These are phyloP conservation scores for Turnera subulata DNA, from an alignment of 345 rosid genomes.

Conservation along the genomic window DNA sequence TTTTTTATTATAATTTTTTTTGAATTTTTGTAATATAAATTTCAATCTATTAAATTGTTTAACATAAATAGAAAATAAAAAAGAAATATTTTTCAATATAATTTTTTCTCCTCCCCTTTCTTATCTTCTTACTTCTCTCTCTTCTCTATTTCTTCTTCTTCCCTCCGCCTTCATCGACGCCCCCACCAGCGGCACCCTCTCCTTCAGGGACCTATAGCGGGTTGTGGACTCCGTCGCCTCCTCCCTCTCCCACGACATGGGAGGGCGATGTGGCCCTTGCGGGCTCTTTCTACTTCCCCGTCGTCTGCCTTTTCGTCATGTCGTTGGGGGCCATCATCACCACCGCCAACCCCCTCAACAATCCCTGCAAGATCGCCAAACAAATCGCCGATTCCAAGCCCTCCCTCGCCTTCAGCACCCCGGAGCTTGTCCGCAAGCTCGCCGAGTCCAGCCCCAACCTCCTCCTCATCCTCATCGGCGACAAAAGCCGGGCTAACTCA, in stretches of 20 bases:
- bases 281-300: slow-evolving; percentile 75
- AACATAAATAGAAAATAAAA: too few species aligned
- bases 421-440: slow-evolving; percentile 57
- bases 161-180: slow-evolving; percentile 91
- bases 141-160: too few species aligned
- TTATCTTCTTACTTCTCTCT: too few species aligned
- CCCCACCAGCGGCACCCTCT: slow-evolving; percentile 54
- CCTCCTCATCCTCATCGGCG: slow-evolving; percentile 61
- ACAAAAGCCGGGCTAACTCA: too few species aligned
- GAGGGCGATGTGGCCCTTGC: slow-evolving; percentile 85
- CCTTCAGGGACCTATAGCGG: slow-evolving; percentile 66
- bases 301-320: slow-evolving; percentile 91
- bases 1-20: too few species aligned
- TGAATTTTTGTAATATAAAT: too few species aligned
- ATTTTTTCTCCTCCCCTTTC: too few species aligned
- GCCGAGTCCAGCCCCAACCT: slow-evolving; percentile 24
- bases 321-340: slow-evolving; percentile 89
- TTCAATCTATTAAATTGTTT: too few species aligned
- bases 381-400: slow-evolving; percentile 67
- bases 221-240: slow-evolving; percentile 65
- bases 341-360: slow-evolving; percentile 83
- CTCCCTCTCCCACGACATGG: slow-evolving; percentile 52
- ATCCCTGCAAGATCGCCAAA: slow-evolving; percentile 54
- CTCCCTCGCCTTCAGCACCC: slow-evolving; percentile 61
- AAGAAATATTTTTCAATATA: too few species aligned